Evolutionary conservation across 768 basidiomycete species (phyloP).

Genomic region (Kwoniella shandongensis): DNA sequence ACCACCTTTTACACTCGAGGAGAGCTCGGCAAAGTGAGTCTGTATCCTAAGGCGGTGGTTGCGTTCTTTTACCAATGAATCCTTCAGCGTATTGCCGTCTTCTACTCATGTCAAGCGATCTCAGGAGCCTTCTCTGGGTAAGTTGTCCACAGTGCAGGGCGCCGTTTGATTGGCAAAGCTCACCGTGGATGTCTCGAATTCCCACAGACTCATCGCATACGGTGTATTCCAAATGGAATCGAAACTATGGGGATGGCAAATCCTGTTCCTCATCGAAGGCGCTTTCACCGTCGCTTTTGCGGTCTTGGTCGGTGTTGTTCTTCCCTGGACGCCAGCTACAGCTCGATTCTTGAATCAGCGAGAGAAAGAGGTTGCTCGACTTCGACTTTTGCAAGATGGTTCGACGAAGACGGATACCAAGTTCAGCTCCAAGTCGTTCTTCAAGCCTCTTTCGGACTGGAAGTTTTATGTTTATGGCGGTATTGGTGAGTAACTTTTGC

Average conservation of each 20-base stretch:
- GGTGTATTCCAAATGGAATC: conserved; percentile 57
- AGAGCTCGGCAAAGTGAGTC: conserved; percentile 56
- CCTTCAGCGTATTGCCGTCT: conserved; percentile 56
- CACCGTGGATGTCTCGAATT: conserved; percentile 56
- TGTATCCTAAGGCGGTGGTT: neutral
- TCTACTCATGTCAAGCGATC: conserved; percentile 55
- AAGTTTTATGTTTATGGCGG: conserved; percentile 26
- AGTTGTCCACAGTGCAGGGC: conserved; percentile 1
- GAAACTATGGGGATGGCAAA: conserved; percentile 59
- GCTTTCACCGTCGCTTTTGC: conserved; percentile 52
- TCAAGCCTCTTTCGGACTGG: conserved; percentile 30
- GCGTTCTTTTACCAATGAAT: neutral
- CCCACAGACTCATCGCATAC: conserved; percentile 48
- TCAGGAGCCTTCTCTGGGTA: conserved; percentile 36
- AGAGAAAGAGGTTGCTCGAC: conserved; percentile 28
- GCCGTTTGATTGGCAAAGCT: conserved; percentile 54
- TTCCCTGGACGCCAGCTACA: conserved; percentile 16
- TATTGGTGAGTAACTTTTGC: conserved; percentile 12
- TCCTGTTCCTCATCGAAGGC: conserved; percentile 60
- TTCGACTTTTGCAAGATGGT: conserved; percentile 58
- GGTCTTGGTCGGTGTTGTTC: conserved; percentile 56
- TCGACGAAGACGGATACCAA: conserved; percentile 57
- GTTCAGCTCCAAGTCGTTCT: conserved; percentile 23
- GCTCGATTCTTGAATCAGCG: conserved; percentile 23
- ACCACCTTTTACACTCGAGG: conserved; percentile 60